Percentiles rank a stretch among this genome's conserved stretches.
Evolutionary conservation across 2,329 filamentous ascomycete species (phyloP).

Genomic region (Microsporum audouinii): DNA sequence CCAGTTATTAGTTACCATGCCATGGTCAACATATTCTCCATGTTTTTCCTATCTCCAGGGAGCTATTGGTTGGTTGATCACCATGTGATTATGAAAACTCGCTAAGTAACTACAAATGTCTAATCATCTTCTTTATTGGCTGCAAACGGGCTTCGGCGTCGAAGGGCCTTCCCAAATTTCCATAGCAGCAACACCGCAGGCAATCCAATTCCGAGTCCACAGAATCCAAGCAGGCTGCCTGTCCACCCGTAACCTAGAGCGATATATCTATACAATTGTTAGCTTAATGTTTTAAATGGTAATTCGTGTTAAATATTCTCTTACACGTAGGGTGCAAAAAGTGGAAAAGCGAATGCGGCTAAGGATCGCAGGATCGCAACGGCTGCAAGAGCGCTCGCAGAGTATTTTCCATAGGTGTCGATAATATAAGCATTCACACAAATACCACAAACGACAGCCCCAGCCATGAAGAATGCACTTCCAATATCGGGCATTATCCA

Average conservation of each 20-base stretch:
- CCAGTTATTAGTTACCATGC: too few relatives aligned
- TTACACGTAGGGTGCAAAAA: conserved; percentile 38
- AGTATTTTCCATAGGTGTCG: conserved; percentile 38
- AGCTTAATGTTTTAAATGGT: too few relatives aligned
- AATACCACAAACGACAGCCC: conserved; percentile 5
- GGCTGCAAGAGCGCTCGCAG: conserved; percentile 39
- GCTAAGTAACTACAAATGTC: too few relatives aligned
- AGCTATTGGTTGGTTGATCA: too few relatives aligned
- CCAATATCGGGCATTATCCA: conserved; percentile 44
- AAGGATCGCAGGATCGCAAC: conserved; percentile 37
- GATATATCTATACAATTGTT: too few relatives aligned
- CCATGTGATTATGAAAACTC: too few relatives aligned
- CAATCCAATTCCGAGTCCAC: conserved; percentile 31
- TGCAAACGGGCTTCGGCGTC: too few relatives aligned
- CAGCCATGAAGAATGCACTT: conserved; percentile 9
- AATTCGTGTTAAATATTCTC: background rate
- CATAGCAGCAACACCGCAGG: conserved; percentile 42
- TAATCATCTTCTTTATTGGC: too few relatives aligned
- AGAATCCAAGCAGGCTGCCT: conserved; percentile 33
- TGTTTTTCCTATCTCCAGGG: too few relatives aligned
- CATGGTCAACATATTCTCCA: too few relatives aligned
- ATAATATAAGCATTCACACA: conserved; percentile 44
- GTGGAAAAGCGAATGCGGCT: conserved; percentile 40
- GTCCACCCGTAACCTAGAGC: conserved; percentile 29
- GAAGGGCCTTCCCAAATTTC: conserved; percentile 37